These are phyloP conservation scores for Emergomyces africanus DNA, from an alignment of 2,329 filamentous ascomycete genomes.

Conservation along the genomic window DNA sequence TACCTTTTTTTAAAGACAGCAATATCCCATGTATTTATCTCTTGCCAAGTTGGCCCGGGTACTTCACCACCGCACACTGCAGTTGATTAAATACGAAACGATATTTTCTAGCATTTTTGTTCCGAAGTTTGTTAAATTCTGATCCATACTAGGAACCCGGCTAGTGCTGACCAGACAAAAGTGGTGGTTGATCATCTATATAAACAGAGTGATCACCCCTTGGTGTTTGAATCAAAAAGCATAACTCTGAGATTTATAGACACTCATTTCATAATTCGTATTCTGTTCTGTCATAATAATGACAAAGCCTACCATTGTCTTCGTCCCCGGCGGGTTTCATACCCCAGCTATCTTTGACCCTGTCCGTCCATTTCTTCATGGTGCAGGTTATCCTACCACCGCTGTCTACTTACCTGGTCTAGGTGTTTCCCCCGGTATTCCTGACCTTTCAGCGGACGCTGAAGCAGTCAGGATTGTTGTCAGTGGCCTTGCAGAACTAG, in stretches of 20 bases:
- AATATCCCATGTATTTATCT: no score
- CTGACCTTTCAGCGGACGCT: conserved; percentile 17
- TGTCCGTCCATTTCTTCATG: conserved; percentile 18
- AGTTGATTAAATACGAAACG: no score
- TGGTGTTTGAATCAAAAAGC: neutral
- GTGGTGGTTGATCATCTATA: neutral
- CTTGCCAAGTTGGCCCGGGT: no score
- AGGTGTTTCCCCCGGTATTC: conserved; percentile 3
- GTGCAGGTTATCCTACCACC: conserved; percentile 17
- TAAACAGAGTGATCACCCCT: neutral
- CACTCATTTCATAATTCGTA: neutral
- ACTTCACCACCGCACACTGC: no score
- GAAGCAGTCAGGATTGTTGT: conserved; percentile 16
- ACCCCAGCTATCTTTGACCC: conserved; percentile 16
- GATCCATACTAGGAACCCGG: no score
- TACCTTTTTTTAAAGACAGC: no score
- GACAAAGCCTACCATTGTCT: conserved; percentile 21
- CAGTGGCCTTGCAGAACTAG: conserved; percentile 15
- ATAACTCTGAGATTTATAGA: neutral
- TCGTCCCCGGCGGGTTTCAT: conserved; percentile 28
- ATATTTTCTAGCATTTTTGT: no score
- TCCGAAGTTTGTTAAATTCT: no score
- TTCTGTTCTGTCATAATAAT: neutral
- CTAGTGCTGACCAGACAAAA: neutral
- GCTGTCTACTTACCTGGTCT: conserved; percentile 8